Base-by-base conservation (phyloP, 2,329 filamentous ascomycete genomes). In the Colletotrichum acutatum region DNA sequence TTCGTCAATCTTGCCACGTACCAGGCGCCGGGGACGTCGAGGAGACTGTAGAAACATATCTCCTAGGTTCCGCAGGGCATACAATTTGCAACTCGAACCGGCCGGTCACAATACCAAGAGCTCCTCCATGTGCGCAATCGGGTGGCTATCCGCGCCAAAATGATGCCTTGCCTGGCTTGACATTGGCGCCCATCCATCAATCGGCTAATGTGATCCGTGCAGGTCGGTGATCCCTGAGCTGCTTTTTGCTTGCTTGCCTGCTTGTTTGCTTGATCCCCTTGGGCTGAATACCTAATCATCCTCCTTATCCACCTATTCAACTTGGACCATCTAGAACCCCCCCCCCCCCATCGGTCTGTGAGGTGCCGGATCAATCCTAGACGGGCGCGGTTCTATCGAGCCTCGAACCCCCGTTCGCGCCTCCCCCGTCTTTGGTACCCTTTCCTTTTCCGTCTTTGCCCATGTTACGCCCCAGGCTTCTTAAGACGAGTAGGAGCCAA, bases 391-490 rank as follows among this genome's bases (percentile, higher is more conserved):
- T 52, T 30, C 67, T 26, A 58, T 71, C 46, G 56, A 72, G 61
- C 61, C 60, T 70, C 67, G 60, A 73, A 71, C 54, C 52, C 52
- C 60, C 61, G 46, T 66, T 32, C 42, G 67, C 37, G 60, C 71
- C 67, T 62, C 32, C 37, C 70, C 24, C 56, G 54, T 62, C 49
- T 58, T 61, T 61, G 34, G 61, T 8, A 9, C 34, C 54, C 52
- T 66, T 72, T 66, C 71, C 71, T 37, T 65, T 71, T 73, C 71
- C 71, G 71, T 73, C 66, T 56, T 32, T 30, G 56, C 6, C 34
- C 67, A 61, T 56, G 34, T 66, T 37, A 34, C 34, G 22, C 54
- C 49, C 34, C 49, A 12, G 26, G 26, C 56, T 42, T 62, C 57
- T 69, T 52, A 61, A 65, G 34, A 61, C 30, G 34, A 61, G 56